Conservation (phyloP, 352 stramenopile genomes). For the Bremia lactucae region DNA sequence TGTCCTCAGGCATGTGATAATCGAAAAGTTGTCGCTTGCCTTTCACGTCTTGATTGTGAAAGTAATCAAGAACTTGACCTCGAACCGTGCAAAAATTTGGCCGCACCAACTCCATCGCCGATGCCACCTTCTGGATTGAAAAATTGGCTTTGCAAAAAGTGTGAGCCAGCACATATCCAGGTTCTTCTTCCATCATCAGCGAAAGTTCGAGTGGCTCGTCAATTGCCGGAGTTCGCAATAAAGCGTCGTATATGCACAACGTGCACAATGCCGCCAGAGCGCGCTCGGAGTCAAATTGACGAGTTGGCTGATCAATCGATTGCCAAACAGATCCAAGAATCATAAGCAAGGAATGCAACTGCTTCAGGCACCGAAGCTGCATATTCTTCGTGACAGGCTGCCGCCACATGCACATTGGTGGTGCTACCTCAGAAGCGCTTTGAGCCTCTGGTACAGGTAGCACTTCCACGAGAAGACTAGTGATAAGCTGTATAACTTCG, state of each 20-base stretch:
- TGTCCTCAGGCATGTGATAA: conserved; percentile 85
- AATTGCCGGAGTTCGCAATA: conserved; percentile 62
- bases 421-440: conserved; percentile 9
- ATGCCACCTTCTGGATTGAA: conserved; percentile 59
- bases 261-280: conserved; percentile 68
- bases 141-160: conserved; percentile 82
- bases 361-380: conserved; percentile 68
- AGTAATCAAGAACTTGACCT: conserved; percentile 72
- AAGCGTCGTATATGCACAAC: conserved; percentile 72
- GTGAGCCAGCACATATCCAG: conserved; percentile 71
- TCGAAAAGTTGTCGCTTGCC: conserved; percentile 71
- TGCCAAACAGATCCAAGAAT: conserved; percentile 80
- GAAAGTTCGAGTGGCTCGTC: conserved; percentile 75
- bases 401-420: conserved; percentile 52
- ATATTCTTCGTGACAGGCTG: conserved; percentile 63
- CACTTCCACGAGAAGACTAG: conserved; percentile 71
- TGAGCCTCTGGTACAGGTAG: conserved; percentile 53
- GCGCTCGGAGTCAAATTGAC: conserved; percentile 80
- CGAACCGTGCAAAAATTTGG: conserved; percentile 67
- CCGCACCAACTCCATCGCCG: conserved; percentile 75
- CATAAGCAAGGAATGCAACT: conserved; percentile 71
- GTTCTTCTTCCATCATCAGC: conserved; percentile 67
- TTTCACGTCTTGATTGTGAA: conserved; percentile 42
- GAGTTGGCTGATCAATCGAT: conserved; percentile 79
- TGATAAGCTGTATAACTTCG: conserved; percentile 83